A percentile compares a stretch with the other conserved stretches of the same genome.
These are phyloP conservation scores for Backusella mclennaniae DNA, from an alignment of 192 early-diverging fungal species.

Conservation along the genomic window DNA sequence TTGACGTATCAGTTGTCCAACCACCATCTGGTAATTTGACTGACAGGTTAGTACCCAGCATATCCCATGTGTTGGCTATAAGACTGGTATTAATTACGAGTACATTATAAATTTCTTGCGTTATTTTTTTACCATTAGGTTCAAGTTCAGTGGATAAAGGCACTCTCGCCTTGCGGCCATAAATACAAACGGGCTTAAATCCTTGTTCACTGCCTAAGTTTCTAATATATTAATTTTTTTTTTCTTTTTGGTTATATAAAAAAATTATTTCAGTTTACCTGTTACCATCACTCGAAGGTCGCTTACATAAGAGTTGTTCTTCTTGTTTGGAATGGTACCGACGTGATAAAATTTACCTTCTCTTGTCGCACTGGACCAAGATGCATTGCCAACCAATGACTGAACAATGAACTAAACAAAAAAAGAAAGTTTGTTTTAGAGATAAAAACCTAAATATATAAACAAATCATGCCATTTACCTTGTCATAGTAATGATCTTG, in stretches of 20 bases:
- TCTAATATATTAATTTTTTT: neutral
- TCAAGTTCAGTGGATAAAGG: slow-evolving; percentile 61
- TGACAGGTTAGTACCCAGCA: slow-evolving; percentile 87
- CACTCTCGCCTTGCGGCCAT: slow-evolving; percentile 74
- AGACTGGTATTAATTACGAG: neutral
- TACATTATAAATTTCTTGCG: neutral
- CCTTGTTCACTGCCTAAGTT: slow-evolving; percentile 51
- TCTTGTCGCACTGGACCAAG: slow-evolving; percentile 72
- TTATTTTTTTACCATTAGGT: slow-evolving; percentile 42
- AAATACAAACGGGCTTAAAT: slow-evolving; percentile 81
- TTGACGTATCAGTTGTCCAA: slow-evolving; percentile 83
- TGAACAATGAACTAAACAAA: slow-evolving; percentile 76
- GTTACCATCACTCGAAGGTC: slow-evolving; percentile 88
- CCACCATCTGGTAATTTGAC: slow-evolving; percentile 72
- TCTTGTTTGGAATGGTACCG: slow-evolving; percentile 89
- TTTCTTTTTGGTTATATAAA: neutral
- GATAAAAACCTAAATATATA: neutral
- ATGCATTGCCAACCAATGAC: slow-evolving; percentile 83
- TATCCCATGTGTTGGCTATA: slow-evolving; percentile 79
- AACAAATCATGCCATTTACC: slow-evolving; percentile 6
- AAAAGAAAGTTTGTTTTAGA: neutral
- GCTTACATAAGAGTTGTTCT: slow-evolving; percentile 80
- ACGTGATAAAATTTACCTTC: slow-evolving; percentile 87
- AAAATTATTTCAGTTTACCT: slow-evolving; percentile 41
- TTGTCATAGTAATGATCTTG: slow-evolving; percentile 85